Conservation (phyloP, 805 yeast species). For the Tetrapisispora iriomotensis region DNA sequence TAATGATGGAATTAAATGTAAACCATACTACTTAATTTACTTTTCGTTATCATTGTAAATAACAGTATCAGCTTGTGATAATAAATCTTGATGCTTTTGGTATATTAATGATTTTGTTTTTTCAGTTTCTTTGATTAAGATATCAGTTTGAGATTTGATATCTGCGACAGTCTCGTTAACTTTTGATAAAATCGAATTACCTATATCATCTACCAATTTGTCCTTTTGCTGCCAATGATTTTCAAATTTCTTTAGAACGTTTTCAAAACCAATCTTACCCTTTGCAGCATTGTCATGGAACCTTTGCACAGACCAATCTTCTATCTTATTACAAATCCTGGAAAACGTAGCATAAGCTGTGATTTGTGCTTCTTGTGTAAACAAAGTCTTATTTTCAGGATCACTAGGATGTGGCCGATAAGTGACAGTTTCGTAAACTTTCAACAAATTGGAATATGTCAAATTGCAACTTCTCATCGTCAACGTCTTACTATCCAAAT, state of each 20-base stretch:
- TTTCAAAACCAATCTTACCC: slow-evolving; percentile 80
- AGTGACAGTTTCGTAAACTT: slow-evolving; percentile 79
- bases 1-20: neutral
- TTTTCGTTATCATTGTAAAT: neutral
- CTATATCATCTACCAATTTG: slow-evolving; percentile 23
- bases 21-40: no score
- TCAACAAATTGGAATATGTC: slow-evolving; percentile 65
- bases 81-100: neutral
- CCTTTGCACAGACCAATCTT: slow-evolving; percentile 85
- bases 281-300: slow-evolving; percentile 77
- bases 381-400: slow-evolving; percentile 45
- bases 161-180: slow-evolving; percentile 28
- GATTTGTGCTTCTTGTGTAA: slow-evolving; percentile 78
- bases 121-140: slow-evolving; percentile 20
- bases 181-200: slow-evolving; percentile 17
- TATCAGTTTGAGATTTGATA: slow-evolving; percentile 15
- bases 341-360: slow-evolving; percentile 70
- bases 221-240: slow-evolving; percentile 25
- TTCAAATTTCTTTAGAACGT: slow-evolving; percentile 48
- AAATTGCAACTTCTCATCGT: slow-evolving; percentile 79
- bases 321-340: slow-evolving; percentile 68
- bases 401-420: slow-evolving; percentile 59
- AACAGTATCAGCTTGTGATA: neutral
- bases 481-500: slow-evolving; percentile 50
- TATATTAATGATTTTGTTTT: slow-evolving; percentile 11